Evolutionary conservation across 257 asterid species (phyloP).

Genomic region (Salvia hispanica): DNA sequence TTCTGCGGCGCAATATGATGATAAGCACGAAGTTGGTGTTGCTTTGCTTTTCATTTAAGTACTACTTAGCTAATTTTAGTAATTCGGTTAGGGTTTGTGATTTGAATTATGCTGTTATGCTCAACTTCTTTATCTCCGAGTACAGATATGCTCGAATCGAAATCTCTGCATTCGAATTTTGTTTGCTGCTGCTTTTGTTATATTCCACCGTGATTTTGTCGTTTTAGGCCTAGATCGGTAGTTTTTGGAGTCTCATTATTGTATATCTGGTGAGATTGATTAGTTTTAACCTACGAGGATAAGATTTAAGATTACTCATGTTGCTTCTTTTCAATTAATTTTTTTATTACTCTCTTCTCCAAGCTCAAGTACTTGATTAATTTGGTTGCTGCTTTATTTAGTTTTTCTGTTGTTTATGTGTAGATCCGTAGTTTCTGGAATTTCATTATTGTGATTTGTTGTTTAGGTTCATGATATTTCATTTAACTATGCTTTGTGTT

Average conservation of each 20-base stretch:
- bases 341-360: no score
- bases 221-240: not conserved
- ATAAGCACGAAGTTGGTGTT: not conserved
- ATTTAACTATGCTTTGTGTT: not conserved
- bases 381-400: not conserved
- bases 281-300: no score
- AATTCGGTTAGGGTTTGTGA: not conserved
- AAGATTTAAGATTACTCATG: no score
- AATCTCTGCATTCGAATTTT: not conserved
- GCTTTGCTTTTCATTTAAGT: no score
- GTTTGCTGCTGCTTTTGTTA: not conserved
- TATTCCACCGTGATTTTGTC: not conserved
- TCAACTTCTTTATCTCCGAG: not conserved
- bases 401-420: not conserved
- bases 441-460: not conserved
- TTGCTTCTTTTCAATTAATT: no score
- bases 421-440: constrained; percentile 16
- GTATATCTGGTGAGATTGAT: no score
- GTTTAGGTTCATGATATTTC: not conserved
- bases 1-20: not conserved
- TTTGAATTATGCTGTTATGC: not conserved
- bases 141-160: not conserved
- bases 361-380: no score
- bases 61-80: not conserved
- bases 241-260: constrained; percentile 18